Evolutionary conservation across 208 protist species (phyloP), one percentile per base, ranked within the genome.

Genomic region (Wallacemonas rigidus): DNA sequence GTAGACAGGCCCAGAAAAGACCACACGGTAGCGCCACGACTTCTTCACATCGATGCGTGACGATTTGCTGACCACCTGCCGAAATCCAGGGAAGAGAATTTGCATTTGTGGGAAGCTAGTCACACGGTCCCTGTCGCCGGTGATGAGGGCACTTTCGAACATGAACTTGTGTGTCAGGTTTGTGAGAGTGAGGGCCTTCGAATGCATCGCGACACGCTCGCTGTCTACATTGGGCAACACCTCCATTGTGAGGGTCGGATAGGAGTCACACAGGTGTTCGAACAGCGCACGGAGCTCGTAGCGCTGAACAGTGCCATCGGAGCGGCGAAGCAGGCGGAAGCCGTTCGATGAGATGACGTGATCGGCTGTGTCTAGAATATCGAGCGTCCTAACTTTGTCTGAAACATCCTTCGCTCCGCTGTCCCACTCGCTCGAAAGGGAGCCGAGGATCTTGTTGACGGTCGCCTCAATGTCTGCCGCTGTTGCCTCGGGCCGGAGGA

Each of bases 211-310:
- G 2, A 85, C 79, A 43, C 79, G 86, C 64, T 95, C 91, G 69
- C 91, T 90, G 67, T 95, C 91, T 9, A 91, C 91, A 71, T 95
- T 95, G 2, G 86, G 76, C 69, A 95, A 70, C 62, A 88, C 82
- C 74, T 91, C 86, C 91, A 93, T 95, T 2, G 88, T 89, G 12
- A 92, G 63, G 51, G 62, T 63, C 7, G 85, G 86, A 58, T 78
- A 68, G 2, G 82, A 67, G 38, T 74, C 76, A 72, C 91, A 95
- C 0, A 95, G 76, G 36, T 63, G 68, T 17, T 81, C 73, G 48
- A 89, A 85, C 47, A 95, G 38, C n/a, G 82, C 77, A 12, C 82
- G 79, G 65, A 95, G 75, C 54, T 89, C 79, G 72, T 79, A 95
- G 50, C 67, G 54, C 50, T 83, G 76, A 65, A 44, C 50, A 2